Percentiles rank a stretch among this genome's conserved stretches.
Conservation (phyloP, 768 basidiomycete genomes). For the Crucibulum laeve region DNA sequence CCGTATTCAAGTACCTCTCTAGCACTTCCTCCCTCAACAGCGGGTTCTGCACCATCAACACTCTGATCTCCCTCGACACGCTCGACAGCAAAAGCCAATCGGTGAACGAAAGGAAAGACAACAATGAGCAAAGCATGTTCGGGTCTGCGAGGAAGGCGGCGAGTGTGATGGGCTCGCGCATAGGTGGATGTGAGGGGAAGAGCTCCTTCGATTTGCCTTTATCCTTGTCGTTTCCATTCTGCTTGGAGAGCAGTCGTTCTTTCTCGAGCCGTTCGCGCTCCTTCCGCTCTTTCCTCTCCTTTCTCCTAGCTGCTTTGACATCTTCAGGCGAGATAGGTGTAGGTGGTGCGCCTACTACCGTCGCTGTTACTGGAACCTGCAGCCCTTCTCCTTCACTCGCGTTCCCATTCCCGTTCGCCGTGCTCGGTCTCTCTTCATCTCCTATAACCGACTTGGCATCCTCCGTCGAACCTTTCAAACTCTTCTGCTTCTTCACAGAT, state of each 20-base stretch:
- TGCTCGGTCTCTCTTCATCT: neutral
- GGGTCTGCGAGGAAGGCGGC: conserved; percentile 50
- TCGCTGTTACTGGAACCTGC: conserved; percentile 2
- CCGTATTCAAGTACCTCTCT: conserved; percentile 62
- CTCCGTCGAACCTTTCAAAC: conserved; percentile 2
- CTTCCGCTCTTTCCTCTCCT: conserved; percentile 11
- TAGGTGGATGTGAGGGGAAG: conserved; percentile 8
- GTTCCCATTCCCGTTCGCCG: conserved; percentile 1
- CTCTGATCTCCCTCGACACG: conserved; percentile 50
- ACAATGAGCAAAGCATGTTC: conserved; percentile 45
- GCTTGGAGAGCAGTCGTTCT: neutral
- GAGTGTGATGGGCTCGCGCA: conserved; percentile 43
- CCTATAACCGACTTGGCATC: conserved; percentile 4
- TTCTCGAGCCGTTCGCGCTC: neutral
- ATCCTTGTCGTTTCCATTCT: too few species aligned
- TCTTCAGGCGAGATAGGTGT: conserved; percentile 18
- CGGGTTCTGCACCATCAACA: conserved; percentile 41
- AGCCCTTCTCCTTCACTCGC: conserved; percentile 2
- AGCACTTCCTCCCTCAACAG: conserved; percentile 60
- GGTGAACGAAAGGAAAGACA: conserved; percentile 64
- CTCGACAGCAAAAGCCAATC: conserved; percentile 66
- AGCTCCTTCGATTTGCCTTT: too few species aligned
- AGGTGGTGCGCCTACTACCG: conserved; percentile 10
- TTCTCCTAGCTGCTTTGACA: too few species aligned
- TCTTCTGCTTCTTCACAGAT: neutral